Conservation (phyloP, 164 flowering plant genomes). For the Stephania japonica region DNA sequence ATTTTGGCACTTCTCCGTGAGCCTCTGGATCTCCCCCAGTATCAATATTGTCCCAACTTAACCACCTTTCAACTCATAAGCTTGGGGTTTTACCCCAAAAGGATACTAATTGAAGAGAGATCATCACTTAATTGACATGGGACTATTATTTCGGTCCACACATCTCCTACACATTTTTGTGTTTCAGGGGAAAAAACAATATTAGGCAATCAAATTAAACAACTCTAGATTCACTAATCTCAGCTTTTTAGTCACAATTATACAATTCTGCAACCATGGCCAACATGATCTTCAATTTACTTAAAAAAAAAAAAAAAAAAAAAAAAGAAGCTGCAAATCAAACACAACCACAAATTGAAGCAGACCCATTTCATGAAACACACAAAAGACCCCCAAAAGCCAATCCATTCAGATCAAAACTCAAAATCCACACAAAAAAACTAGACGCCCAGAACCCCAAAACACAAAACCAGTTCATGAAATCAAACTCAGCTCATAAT, state of each 20-base stretch:
- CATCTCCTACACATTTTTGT: no score
- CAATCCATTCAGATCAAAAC: background rate
- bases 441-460: constrained; percentile 1
- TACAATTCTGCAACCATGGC: background rate
- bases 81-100: no score
- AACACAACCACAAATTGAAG: background rate
- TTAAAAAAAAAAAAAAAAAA: no score
- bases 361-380: background rate
- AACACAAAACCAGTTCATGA: background rate
- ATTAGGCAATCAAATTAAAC: background rate
- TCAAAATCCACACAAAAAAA: background rate
- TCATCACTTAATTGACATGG: no score
- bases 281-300: background rate
- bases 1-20: no score
- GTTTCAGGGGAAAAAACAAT: background rate
- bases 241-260: background rate
- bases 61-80: no score
- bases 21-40: no score
- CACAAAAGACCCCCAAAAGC: background rate
- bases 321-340: background rate
- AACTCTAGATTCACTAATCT: background rate
- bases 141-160: no score
- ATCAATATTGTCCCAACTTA: no score
- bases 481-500: background rate
- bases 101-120: no score